Conservation (phyloP, 2,329 filamentous ascomycete genomes). For the Trichothecium sympodiale region DNA sequence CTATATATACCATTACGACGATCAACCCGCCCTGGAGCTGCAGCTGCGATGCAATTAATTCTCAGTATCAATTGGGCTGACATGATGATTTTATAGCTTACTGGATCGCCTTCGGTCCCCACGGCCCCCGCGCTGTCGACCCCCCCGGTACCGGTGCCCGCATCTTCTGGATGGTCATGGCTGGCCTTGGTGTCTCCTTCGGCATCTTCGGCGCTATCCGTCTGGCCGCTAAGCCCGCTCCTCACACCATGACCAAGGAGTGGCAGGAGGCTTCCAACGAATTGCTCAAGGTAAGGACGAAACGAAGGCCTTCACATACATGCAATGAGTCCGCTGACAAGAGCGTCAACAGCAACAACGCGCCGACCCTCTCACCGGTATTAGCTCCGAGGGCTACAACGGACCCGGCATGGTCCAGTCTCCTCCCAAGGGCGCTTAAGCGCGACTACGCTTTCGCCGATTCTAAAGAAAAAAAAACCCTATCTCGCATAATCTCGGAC, state of each 20-base stretch:
- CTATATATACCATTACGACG: neutral
- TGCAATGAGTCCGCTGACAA: neutral
- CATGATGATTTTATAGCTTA: slow-evolving; percentile 57
- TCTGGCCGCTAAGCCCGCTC: slow-evolving; percentile 58
- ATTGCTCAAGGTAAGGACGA: slow-evolving; percentile 81
- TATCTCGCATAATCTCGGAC: neutral
- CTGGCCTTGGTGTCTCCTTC: slow-evolving; percentile 56
- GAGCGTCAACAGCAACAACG: slow-evolving; percentile 58
- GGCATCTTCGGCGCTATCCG: slow-evolving; percentile 65
- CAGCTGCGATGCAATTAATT: neutral
- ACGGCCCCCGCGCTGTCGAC: slow-evolving; percentile 76
- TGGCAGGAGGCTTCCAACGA: slow-evolving; percentile 95
- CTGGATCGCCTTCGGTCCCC: slow-evolving; percentile 96
- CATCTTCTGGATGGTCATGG: slow-evolving; percentile 60
- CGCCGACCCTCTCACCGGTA: slow-evolving; percentile 76
- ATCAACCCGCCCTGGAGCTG: neutral
- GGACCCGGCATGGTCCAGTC: slow-evolving; percentile 73
- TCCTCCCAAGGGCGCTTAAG: slow-evolving; percentile 40
- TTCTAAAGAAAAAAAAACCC: slow-evolving; percentile 1
- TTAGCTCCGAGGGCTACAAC: slow-evolving; percentile 66
- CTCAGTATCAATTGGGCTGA: slow-evolving; percentile 10
- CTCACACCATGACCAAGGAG: slow-evolving; percentile 89
- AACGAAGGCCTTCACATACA: too few species aligned
- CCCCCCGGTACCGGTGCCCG: slow-evolving; percentile 79
- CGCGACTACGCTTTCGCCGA: slow-evolving; percentile 8